These are phyloP conservation scores for Strobilomyces confusus DNA, from an alignment of 768 basidiomycete genomes.

Conservation along the genomic window DNA sequence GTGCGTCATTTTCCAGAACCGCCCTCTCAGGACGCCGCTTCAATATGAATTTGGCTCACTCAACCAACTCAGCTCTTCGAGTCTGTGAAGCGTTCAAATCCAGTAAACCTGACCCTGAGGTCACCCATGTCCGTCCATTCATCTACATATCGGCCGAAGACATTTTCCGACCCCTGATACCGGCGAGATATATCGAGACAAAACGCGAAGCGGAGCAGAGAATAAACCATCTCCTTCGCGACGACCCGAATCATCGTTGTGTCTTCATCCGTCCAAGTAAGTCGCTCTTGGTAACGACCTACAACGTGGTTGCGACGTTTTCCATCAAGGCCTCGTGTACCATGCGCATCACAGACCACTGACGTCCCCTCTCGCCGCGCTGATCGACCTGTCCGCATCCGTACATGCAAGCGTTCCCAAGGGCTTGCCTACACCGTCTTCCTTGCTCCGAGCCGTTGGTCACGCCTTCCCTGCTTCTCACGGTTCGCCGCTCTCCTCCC, in stretches of 20 bases:
- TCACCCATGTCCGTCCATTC: slow-evolving; percentile 55
- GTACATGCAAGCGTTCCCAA: slow-evolving; percentile 59
- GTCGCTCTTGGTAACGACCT: slow-evolving; percentile 27
- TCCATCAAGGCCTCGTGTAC: slow-evolving; percentile 79
- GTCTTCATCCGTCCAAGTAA: slow-evolving; percentile 89
- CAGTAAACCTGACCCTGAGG: slow-evolving; percentile 35
- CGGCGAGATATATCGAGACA: slow-evolving; percentile 85
- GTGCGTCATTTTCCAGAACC: slow-evolving; percentile 44
- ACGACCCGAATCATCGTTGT: slow-evolving; percentile 49
- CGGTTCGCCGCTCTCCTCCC: slow-evolving; percentile 36
- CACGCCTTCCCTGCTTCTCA: slow-evolving; percentile 32
- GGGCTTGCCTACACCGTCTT: slow-evolving; percentile 61
- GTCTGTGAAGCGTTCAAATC: slow-evolving; percentile 75
- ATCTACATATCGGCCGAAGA: slow-evolving; percentile 91
- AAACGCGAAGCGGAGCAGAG: slow-evolving; percentile 85
- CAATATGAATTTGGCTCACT: slow-evolving; percentile 12
- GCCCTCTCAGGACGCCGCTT: neutral
- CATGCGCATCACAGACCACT: slow-evolving; percentile 93
- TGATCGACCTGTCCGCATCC: slow-evolving; percentile 76
- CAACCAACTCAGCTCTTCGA: slow-evolving; percentile 53
- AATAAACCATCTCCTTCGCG: slow-evolving; percentile 53
- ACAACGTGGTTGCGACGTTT: slow-evolving; percentile 13
- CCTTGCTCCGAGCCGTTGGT: slow-evolving; percentile 52
- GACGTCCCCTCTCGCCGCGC: slow-evolving; percentile 76
- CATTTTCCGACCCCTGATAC: slow-evolving; percentile 81